Evolutionary conservation across 75 land plant genomes (phyloP).

Genomic region (Cupressus sempervirens): DNA sequence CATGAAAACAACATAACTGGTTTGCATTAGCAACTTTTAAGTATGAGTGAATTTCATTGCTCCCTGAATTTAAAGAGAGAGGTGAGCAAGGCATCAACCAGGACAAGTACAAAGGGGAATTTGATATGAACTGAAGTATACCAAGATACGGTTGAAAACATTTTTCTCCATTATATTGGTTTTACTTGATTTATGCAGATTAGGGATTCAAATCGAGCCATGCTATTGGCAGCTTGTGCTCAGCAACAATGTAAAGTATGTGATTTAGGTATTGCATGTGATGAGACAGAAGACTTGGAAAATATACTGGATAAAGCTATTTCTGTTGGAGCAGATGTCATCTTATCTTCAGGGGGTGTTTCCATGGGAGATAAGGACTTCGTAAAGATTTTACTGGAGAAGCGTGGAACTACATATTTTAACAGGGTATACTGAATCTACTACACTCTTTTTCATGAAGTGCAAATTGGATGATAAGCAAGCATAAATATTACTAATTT

Average conservation of each 20-base stretch:
- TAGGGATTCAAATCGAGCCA: conserved; percentile 94
- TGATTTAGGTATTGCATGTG: conserved; percentile 85
- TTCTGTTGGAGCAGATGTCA: conserved; percentile 58
- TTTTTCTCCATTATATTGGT: background rate
- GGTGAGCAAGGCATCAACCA: background rate
- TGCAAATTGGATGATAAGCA: background rate
- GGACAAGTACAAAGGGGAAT: background rate
- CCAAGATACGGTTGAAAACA: background rate
- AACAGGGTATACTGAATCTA: conserved; percentile 45
- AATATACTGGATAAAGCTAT: conserved; percentile 50
- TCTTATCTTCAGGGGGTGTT: conserved; percentile 93
- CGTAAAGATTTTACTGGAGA: conserved; percentile 68
- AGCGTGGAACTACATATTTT: conserved; percentile 66
- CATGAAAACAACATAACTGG: background rate
- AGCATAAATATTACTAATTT: background rate
- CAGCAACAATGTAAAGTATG: conserved; percentile 66
- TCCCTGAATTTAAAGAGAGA: background rate
- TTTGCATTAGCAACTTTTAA: background rate
- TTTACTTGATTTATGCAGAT: conserved; percentile 52
- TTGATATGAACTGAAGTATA: background rate
- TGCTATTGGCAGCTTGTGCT: conserved; percentile 77
- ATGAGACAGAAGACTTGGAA: conserved; percentile 56
- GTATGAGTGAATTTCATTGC: background rate
- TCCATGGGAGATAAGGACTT: conserved; percentile 95
- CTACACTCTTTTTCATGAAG: background rate